These are phyloP conservation scores for Mycena floridula DNA, from an alignment of 768 basidiomycete species.

Conservation along the genomic window DNA sequence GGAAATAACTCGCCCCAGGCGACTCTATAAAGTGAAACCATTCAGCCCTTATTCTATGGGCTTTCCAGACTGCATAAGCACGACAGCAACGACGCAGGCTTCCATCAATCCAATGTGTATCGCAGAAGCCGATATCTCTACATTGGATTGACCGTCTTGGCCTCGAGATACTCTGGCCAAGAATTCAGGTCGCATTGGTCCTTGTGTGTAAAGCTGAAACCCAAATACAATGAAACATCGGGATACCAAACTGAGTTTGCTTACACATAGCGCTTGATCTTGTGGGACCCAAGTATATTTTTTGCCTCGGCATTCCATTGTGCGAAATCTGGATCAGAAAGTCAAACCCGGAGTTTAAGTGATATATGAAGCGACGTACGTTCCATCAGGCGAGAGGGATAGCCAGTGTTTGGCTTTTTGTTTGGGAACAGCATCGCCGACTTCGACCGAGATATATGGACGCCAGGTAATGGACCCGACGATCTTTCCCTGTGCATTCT, in stretches of 20 bases:
- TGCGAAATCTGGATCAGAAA: slow-evolving; percentile 1
- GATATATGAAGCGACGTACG: too few relatives aligned
- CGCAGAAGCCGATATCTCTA: slow-evolving; percentile 42
- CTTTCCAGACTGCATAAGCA: slow-evolving; percentile 42
- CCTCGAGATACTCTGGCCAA: slow-evolving; percentile 31
- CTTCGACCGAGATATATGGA: slow-evolving; percentile 24
- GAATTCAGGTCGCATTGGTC: slow-evolving; percentile 14
- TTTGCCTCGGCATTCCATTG: slow-evolving; percentile 1
- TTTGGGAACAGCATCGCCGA: slow-evolving; percentile 25
- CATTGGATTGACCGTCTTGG: slow-evolving; percentile 23
- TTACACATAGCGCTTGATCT: slow-evolving; percentile 14
- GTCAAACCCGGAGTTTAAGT: too few relatives aligned
- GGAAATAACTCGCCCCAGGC: too few relatives aligned
- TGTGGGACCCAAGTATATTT: slow-evolving; percentile 13
- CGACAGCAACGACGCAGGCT: slow-evolving; percentile 35
- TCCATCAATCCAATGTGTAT: slow-evolving; percentile 41
- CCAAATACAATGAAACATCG: slow-evolving; percentile 14
- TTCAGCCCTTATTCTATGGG: slow-evolving; percentile 46
- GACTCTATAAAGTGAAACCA: too few relatives aligned
- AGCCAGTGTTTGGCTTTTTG: slow-evolving; percentile 35
- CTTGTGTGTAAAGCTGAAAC: slow-evolving; percentile 18
- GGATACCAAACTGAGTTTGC: slow-evolving; percentile 11
- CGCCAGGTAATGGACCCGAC: slow-evolving; percentile 38
- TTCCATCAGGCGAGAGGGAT: slow-evolving; percentile 25
- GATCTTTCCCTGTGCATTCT: slow-evolving; percentile 27